These are phyloP conservation scores for Acrocalymma vagum DNA, from an alignment of 2,329 filamentous ascomycete species.

Conservation along the genomic window DNA sequence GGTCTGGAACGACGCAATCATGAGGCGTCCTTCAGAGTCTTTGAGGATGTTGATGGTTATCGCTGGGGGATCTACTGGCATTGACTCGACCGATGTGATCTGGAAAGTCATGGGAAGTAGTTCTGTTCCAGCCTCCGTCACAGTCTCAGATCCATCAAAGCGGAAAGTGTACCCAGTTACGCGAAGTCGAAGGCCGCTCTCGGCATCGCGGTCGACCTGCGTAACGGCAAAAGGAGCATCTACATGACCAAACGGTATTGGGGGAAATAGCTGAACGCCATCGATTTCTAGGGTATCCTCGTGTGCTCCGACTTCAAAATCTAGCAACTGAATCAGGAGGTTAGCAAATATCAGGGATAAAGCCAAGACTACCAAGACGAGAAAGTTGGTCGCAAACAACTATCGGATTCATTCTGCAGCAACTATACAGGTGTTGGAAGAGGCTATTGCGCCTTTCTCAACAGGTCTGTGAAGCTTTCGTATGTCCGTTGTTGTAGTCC, in stretches of 20 bases:
- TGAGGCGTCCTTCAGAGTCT: conserved; percentile 43
- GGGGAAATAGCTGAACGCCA: conserved; percentile 49
- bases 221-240: conserved; percentile 41
- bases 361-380: no score
- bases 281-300: conserved; percentile 44
- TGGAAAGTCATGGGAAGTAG: conserved; percentile 49
- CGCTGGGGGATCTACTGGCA: conserved; percentile 37
- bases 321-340: conserved; percentile 36
- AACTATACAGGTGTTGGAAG: no score
- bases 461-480: no score
- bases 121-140: conserved; percentile 45
- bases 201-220: conserved; percentile 39
- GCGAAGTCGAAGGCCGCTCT: conserved; percentile 37
- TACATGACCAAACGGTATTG: conserved; percentile 38
- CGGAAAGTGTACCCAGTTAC: conserved; percentile 47
- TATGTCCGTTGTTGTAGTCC: no score
- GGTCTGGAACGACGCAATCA: conserved; percentile 47
- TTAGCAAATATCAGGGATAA: no score
- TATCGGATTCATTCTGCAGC: no score
- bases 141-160: conserved; percentile 43
- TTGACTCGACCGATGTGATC: conserved; percentile 44
- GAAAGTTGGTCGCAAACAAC: no score
- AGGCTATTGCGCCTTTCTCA: no score
- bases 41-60: conserved; percentile 49
- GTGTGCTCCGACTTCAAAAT: conserved; percentile 44